Evolutionary conservation across 2,329 filamentous ascomycete species (phyloP), one percentile per base, ranked within the genome.

Genomic region (Xylaria sp.): DNA sequence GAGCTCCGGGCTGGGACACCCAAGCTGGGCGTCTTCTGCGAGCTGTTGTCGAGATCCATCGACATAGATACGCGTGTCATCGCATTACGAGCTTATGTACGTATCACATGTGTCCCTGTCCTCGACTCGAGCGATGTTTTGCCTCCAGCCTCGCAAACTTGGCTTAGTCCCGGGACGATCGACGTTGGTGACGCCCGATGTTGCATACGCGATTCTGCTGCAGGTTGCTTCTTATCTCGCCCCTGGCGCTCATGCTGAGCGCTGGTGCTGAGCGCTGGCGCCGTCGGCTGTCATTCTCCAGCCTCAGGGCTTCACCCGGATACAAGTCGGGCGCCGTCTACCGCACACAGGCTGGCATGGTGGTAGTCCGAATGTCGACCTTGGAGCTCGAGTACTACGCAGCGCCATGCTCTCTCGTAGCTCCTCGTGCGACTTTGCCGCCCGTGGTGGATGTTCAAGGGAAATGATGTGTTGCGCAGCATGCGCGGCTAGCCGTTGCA

Each of bases 391-490:
- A 61, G 64, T 64, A 54, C 56, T 23, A 66, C 66, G 59, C 41
- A 50, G 34, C 52, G 52, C 58, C 60, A 63, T 60, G 39, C 51
- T 71, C 55, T 65, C 23, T 61, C 48, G 52, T 54, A 48, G 58
- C 39, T 57, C 39, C 37, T 58, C 34, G 67, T 70, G 65, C 34
- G 56, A 63, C 63, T 67, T 63, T 28, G 64, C 54, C 70, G 61
- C 65, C 58, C 67, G 61, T 66, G 15, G 52, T 66, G 55, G 61
- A 50, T 55, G 57, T 56, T 34, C 37, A 44, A 66, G 65, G 37
- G 58, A 52, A 60, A 60, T 44, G 37, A 69, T 65, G 65, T 48
- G 67, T 71, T 64, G 51, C 52, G 67, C 69, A 65, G 46, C 62
- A 69, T 65, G 50, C 20, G 55, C 57, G 62, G 58, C 60, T 60